Conservation (phyloP, 2,329 filamentous ascomycete species). For the Fusarium sp. region DNA sequence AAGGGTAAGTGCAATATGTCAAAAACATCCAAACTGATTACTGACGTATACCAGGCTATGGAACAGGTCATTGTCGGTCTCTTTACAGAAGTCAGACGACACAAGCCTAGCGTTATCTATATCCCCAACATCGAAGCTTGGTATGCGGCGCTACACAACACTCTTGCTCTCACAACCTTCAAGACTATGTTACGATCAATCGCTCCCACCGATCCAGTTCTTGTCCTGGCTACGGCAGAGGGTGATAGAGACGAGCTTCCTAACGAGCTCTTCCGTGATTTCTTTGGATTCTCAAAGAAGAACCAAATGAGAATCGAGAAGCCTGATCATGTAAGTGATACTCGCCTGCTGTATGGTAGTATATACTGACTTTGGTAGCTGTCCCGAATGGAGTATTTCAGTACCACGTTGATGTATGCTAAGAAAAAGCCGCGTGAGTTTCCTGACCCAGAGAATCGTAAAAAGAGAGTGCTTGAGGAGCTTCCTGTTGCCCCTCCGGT, state of each 20-base stretch:
- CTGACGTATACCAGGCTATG: constrained; percentile 67
- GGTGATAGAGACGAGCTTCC: constrained; percentile 74
- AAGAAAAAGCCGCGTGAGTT: constrained; percentile 87
- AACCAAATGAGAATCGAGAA: constrained; percentile 80
- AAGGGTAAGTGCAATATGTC: constrained; percentile 67
- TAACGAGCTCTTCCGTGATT: constrained; percentile 75
- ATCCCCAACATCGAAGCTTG: constrained; percentile 92
- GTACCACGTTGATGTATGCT: constrained; percentile 80
- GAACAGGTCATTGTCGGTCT: constrained; percentile 92
- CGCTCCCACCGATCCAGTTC: constrained; percentile 89
- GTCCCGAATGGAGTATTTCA: constrained; percentile 85
- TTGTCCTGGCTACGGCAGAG: constrained; percentile 90
- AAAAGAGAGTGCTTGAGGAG: constrained; percentile 85
- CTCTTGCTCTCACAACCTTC: constrained; percentile 85
- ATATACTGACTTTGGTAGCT: constrained; percentile 54
- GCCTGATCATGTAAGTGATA: constrained; percentile 72
- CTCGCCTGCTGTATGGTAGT: neutral
- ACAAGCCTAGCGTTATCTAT: constrained; percentile 96
- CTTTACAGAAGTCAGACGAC: constrained; percentile 92
- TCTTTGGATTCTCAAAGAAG: constrained; percentile 89
- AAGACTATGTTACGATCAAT: constrained; percentile 85
- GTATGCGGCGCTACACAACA: constrained; percentile 76
- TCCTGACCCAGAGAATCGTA: constrained; percentile 87
- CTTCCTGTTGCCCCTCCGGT: constrained; percentile 82
- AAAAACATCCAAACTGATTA: neutral